Evolutionary conservation across 495 filamentous ascomycete species (phyloP).

Genomic region (Aspergillus kassunensis): DNA sequence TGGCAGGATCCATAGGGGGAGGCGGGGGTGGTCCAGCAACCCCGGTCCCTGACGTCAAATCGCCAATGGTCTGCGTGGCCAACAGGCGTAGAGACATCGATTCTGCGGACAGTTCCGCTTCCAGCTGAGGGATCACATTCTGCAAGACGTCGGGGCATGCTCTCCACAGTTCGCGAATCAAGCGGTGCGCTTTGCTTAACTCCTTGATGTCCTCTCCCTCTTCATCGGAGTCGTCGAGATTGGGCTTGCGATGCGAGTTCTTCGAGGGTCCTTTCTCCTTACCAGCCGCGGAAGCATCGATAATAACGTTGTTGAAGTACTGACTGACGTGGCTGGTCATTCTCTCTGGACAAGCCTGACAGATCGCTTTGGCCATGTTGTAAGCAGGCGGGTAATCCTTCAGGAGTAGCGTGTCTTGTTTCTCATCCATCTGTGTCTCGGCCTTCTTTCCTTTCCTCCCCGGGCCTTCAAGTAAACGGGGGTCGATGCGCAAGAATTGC

Average conservation of each 20-base stretch:
- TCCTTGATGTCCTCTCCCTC: conserved; percentile 85
- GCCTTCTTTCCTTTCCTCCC: conserved; percentile 55
- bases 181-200: conserved; percentile 78
- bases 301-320: conserved; percentile 95
- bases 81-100: conserved; percentile 79
- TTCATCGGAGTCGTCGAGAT: conserved; percentile 69
- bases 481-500: conserved; percentile 87
- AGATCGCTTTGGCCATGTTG: conserved; percentile 92
- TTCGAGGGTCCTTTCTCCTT: conserved; percentile 39
- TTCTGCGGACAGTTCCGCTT: conserved; percentile 87
- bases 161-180: conserved; percentile 92
- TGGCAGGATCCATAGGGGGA: conserved; percentile 68
- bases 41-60: conserved; percentile 88
- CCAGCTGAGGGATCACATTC: conserved; percentile 90
- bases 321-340: conserved; percentile 92
- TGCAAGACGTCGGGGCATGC: conserved; percentile 83
- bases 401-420: conserved; percentile 71
- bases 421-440: conserved; percentile 57
- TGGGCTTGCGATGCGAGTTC: conserved; percentile 41
- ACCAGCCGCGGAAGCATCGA: conserved; percentile 66
- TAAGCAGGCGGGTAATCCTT: conserved; percentile 90
- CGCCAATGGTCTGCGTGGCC: conserved; percentile 89
- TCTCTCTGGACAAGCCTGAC: conserved; percentile 82
- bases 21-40: conserved; percentile 77
- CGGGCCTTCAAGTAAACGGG: conserved; percentile 45